These are phyloP conservation scores for Pterocarpus santalinus DNA, from an alignment of 306 rosid genomes.

Conservation along the genomic window DNA sequence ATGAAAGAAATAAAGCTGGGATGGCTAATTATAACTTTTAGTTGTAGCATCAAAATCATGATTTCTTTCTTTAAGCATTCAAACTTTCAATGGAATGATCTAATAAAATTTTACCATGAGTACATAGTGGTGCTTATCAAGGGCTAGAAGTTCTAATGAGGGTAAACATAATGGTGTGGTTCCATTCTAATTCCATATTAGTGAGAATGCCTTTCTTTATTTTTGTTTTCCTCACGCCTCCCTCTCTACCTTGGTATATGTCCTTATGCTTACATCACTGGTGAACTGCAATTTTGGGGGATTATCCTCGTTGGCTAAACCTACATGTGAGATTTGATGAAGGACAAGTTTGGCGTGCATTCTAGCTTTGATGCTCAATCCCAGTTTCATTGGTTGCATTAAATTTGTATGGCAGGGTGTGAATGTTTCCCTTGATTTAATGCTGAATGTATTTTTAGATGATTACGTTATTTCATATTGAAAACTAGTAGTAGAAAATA, in stretches of 20 bases:
- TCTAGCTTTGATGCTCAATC: slow-evolving; percentile 14
- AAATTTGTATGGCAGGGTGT: slow-evolving; percentile 29
- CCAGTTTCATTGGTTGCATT: slow-evolving; percentile 10
- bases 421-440: slow-evolving; percentile 20
- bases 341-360: slow-evolving; percentile 30
- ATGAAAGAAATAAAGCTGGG: slow-evolving; percentile 10
- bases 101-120: neutral
- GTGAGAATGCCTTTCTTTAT: neutral
- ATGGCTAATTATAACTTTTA: neutral
- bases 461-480: slow-evolving; percentile 16
- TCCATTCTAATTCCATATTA: slow-evolving; percentile 11
- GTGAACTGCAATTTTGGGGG: neutral
- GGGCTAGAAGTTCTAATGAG: slow-evolving; percentile 15
- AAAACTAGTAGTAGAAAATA: slow-evolving; percentile 16
- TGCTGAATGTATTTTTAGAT: slow-evolving; percentile 9
- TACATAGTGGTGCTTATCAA: slow-evolving; percentile 8
- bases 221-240: neutral
- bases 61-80: slow-evolving; percentile 11
- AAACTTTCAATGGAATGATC: slow-evolving; percentile 31
- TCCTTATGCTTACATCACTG: neutral
- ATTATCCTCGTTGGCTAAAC: slow-evolving; percentile 15
- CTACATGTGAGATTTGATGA: slow-evolving; percentile 11
- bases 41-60: slow-evolving; percentile 8
- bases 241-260: neutral
- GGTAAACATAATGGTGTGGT: slow-evolving; percentile 20